Percentiles rank a stretch among this genome's conserved stretches.
Conservation (phyloP, 805 yeast genomes). For the Wickerhamomyces rabaulensis region DNA sequence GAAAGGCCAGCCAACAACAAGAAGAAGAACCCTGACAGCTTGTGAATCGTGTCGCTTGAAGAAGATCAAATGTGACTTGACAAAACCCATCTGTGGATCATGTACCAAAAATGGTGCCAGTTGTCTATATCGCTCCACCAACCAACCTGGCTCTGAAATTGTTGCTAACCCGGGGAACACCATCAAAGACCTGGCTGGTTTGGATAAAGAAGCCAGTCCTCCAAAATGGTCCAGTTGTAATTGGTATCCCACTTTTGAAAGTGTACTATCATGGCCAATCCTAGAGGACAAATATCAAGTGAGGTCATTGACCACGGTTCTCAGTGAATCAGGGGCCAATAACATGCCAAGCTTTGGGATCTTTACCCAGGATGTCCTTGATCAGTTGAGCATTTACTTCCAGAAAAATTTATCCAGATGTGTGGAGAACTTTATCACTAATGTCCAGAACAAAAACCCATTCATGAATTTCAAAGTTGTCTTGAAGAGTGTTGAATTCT, state of each 20-base stretch:
- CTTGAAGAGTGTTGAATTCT: slow-evolving; percentile 8
- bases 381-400: slow-evolving; percentile 5
- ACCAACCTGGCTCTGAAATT: not conserved
- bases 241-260: slow-evolving; percentile 18
- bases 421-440: slow-evolving; percentile 10
- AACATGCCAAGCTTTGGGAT: slow-evolving; percentile 8
- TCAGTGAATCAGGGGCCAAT: slow-evolving; percentile 6
- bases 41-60: slow-evolving; percentile 37
- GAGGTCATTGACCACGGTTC: slow-evolving; percentile 6
- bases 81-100: slow-evolving; percentile 39
- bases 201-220: slow-evolving; percentile 5
- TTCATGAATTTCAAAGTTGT: slow-evolving; percentile 9
- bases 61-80: slow-evolving; percentile 45
- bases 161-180: not conserved
- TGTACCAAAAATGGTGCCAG: slow-evolving; percentile 24
- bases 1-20: not conserved
- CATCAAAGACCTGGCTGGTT: slow-evolving; percentile 2
- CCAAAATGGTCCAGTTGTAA: slow-evolving; percentile 18
- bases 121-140: slow-evolving; percentile 14
- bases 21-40: slow-evolving; percentile 25
- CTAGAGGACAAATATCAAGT: slow-evolving; percentile 9
- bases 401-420: slow-evolving; percentile 5
- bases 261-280: slow-evolving; percentile 18
- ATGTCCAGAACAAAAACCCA: slow-evolving; percentile 20
- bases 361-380: slow-evolving; percentile 7